Evolutionary conservation across 192 early-diverging fungal genomes (phyloP).

Genomic region (Gamsiella multidivaricata): DNA sequence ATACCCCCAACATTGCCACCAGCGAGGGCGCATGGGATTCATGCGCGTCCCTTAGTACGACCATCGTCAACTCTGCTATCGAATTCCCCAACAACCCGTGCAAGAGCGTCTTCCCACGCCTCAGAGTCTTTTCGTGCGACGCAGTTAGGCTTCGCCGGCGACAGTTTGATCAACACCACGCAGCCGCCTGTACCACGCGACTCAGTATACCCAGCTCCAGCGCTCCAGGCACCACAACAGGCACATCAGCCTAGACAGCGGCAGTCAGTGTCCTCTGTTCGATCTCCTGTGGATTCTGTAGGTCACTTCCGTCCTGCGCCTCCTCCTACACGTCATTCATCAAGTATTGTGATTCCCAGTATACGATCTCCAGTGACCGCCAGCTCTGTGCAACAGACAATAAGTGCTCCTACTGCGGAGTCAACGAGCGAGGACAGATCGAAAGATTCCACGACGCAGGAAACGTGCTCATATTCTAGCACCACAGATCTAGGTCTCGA

Average conservation of each 20-base stretch:
- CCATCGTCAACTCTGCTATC: slow-evolving; percentile 7
- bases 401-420: neutral
- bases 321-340: slow-evolving; percentile 12
- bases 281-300: slow-evolving; percentile 5
- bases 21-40: slow-evolving; percentile 47
- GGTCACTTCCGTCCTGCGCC: slow-evolving; percentile 19
- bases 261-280: slow-evolving; percentile 12
- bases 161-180: neutral
- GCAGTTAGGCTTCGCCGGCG: neutral
- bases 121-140: neutral
- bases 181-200: slow-evolving; percentile 20
- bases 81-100: neutral
- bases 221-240: slow-evolving; percentile 41
- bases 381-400: neutral
- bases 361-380: neutral
- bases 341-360: neutral
- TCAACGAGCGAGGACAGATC: neutral
- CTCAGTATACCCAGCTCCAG: slow-evolving; percentile 12
- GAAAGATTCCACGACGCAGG: neutral
- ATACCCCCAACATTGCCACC: slow-evolving; percentile 46
- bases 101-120: neutral
- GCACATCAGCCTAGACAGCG: slow-evolving; percentile 41
- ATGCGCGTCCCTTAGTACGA: slow-evolving; percentile 32
- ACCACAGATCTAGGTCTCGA: slow-evolving; percentile 6
- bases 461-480: neutral